Evolutionary conservation across 352 stramenopile genomes (phyloP), one percentile per base, ranked within the genome.

Genomic region (Lagenidium sp.): DNA sequence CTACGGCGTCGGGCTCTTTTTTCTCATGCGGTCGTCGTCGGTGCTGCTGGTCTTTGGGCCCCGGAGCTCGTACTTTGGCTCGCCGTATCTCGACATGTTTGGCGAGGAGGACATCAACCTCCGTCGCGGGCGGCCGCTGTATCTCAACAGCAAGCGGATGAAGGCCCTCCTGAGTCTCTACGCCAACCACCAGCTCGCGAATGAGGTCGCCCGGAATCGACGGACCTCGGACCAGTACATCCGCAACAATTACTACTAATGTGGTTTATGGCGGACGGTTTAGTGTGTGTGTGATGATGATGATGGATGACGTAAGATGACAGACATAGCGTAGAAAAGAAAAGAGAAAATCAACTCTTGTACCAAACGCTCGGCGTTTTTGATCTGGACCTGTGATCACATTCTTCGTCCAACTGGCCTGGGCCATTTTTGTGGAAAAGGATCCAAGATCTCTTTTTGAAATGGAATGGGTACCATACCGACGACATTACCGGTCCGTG

Each of bases 141-240:
- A 83, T 50, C 54, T 93, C 6, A 89, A 75, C 39, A 58, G 60
- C 37, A 81, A 85, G 46, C 73, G 81, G 28, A 82, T 89, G 66
- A 70, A 72, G 21, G 71, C 76, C 6, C 41, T 93, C 11, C 63
- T 85, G 39, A 68, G 63, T 11, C 52, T 90, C 30, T 85, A 88
- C 44, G 69, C 71, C n/a, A 84, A 71, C 26, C 81, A 93, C 60
- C 64, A 85, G 47, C 55, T 91, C 37, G 78, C 76, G 3, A 84
- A 87, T 40, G 78, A 91, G 51, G 78, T 93, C 10, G 67, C 77
- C 6, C 77, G 78, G 24, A 89, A 88, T 50, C 77, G 81, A 19
- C 77, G 78, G 39, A 89, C 81, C 6, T 93, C 81, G 4, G 81
- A 93, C 41, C 77, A 89, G 57, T 90, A 87, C 50, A 93, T 93